Evolutionary conservation across 768 basidiomycete species (phyloP).

Genomic region (Hemileccinum impolitum): DNA sequence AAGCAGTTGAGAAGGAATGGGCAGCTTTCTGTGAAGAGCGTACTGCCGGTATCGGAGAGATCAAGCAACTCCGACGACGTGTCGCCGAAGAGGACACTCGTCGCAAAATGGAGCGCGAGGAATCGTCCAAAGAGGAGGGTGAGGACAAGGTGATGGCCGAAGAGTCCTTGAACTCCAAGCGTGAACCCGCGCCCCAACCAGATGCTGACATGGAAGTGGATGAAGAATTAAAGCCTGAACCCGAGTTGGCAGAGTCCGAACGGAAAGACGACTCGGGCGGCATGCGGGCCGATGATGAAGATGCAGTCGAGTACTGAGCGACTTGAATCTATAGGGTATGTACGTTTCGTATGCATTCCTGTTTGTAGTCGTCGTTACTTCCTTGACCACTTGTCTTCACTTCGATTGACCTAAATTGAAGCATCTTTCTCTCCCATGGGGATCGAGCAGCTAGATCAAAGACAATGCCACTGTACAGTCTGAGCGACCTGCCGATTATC

Average conservation of each 20-base stretch:
- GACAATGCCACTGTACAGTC: not conserved
- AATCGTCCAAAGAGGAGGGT: constrained; percentile 29
- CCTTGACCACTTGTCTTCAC: constrained; percentile 19
- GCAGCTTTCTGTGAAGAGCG: constrained; percentile 60
- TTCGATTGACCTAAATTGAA: constrained; percentile 10
- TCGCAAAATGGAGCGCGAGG: constrained; percentile 40
- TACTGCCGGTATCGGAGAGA: constrained; percentile 53
- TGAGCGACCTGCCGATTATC: no score
- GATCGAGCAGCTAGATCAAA: not conserved
- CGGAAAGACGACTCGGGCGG: constrained; percentile 52
- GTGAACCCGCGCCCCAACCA: constrained; percentile 16
- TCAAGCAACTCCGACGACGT: constrained; percentile 56
- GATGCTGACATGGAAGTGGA: constrained; percentile 36
- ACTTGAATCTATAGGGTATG: constrained; percentile 25
- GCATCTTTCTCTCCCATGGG: not conserved
- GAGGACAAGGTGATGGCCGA: constrained; percentile 36
- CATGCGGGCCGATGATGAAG: constrained; percentile 70
- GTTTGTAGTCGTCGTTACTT: constrained; percentile 7
- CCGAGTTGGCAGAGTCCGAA: constrained; percentile 38
- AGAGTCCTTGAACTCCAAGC: constrained; percentile 18
- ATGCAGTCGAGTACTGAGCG: constrained; percentile 72
- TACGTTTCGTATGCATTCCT: constrained; percentile 24
- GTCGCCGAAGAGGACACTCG: constrained; percentile 65
- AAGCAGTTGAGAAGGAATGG: constrained; percentile 71
- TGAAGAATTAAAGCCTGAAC: constrained; percentile 32